These are phyloP conservation scores for Microstroma glucosiphilum DNA, from an alignment of 1,284 basidiomycete genomes.

Conservation along the genomic window DNA sequence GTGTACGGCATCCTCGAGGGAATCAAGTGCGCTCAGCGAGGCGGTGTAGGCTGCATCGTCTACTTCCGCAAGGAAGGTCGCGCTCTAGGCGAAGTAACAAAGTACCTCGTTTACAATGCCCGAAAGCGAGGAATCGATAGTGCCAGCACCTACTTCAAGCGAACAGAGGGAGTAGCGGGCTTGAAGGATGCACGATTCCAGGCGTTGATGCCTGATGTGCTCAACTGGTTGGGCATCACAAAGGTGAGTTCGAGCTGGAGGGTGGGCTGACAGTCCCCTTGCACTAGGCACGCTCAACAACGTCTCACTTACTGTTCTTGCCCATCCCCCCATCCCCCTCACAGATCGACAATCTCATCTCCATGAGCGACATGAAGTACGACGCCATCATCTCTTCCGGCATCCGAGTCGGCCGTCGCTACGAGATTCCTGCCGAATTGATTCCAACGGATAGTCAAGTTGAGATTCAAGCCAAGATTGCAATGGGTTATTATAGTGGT, in stretches of 20 bases:
- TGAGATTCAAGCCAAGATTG: conserved; percentile 57
- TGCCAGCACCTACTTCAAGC: conserved; percentile 87
- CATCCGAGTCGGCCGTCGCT: conserved; percentile 64
- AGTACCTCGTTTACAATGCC: conserved; percentile 71
- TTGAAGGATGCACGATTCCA: conserved; percentile 58
- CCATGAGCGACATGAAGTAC: conserved; percentile 94
- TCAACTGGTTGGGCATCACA: conserved; percentile 53
- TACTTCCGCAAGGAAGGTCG: conserved; percentile 83
- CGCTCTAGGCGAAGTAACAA: conserved; percentile 73
- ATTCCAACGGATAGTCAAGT: conserved; percentile 36
- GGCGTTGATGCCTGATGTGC: conserved; percentile 82
- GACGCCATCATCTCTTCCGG: conserved; percentile 72
- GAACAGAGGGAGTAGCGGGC: conserved; percentile 85
- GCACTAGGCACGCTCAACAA: too few relatives aligned
- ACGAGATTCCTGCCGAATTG: conserved; percentile 42
- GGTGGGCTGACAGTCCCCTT: too few relatives aligned
- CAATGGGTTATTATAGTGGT: conserved; percentile 30
- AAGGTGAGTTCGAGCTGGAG: conserved; percentile 17
- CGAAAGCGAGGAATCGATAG: conserved; percentile 88
- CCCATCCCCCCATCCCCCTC: too few relatives aligned
- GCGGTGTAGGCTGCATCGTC: conserved; percentile 7
- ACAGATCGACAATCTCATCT: conserved; percentile 58
- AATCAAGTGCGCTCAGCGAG: conserved; percentile 74
- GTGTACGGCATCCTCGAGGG: conserved; percentile 88
- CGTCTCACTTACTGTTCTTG: too few relatives aligned